These are phyloP conservation scores for Boletus tomentosulus DNA, from an alignment of 768 basidiomycete species.

Conservation along the genomic window DNA sequence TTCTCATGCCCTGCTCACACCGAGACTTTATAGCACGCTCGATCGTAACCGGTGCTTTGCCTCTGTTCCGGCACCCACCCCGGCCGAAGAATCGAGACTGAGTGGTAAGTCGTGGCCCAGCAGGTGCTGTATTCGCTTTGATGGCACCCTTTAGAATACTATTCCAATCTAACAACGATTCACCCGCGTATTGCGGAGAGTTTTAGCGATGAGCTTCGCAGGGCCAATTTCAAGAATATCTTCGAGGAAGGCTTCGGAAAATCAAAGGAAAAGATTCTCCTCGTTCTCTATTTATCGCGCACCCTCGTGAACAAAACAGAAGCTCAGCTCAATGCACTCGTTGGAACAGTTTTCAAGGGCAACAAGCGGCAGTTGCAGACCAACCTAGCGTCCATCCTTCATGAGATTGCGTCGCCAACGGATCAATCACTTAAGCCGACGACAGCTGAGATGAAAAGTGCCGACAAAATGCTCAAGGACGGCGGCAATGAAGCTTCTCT, in stretches of 20 bases:
- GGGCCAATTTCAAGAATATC: constrained; percentile 12
- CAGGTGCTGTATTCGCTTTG: neutral
- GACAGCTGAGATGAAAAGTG: constrained; percentile 2
- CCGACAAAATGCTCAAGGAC: constrained; percentile 22
- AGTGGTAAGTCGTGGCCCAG: constrained; percentile 1
- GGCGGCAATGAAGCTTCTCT: constrained; percentile 18
- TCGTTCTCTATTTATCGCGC: constrained; percentile 14
- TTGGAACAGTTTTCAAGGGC: constrained; percentile 14
- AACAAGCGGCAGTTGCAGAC: constrained; percentile 8
- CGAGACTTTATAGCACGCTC: constrained; percentile 9
- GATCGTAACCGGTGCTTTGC: constrained; percentile 16
- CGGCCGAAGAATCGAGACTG: constrained; percentile 13
- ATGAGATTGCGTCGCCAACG: constrained; percentile 2
- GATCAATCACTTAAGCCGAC: constrained; percentile 9
- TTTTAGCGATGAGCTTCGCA: constrained; percentile 18
- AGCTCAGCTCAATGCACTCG: constrained; percentile 8
- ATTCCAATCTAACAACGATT: constrained; percentile 11
- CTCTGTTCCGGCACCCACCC: constrained; percentile 9
- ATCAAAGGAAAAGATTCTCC: constrained; percentile 23
- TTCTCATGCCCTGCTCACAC: neutral
- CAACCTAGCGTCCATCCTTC: constrained; percentile 16
- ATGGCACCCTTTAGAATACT: constrained; percentile 9
- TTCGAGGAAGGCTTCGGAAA: constrained; percentile 17
- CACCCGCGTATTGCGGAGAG: constrained; percentile 18
- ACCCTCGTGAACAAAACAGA: constrained; percentile 12